Evolutionary conservation across 2,329 filamentous ascomycete genomes (phyloP).

Genomic region (Fusarium sp.): DNA sequence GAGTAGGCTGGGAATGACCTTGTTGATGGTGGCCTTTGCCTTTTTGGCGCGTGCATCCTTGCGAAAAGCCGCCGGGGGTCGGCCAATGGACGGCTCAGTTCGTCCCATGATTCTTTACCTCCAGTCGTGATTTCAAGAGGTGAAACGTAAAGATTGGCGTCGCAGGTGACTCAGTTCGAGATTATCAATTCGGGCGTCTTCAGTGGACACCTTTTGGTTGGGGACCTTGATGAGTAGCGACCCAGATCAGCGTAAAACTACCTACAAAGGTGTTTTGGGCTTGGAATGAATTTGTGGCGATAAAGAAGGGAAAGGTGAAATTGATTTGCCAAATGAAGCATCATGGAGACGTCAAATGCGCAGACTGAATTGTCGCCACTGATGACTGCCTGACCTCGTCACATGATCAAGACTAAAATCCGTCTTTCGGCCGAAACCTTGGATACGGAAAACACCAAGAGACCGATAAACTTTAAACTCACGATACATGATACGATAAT

Average conservation of each 20-base stretch:
- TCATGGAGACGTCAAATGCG: background rate
- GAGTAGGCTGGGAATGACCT: slow-evolving; percentile 67
- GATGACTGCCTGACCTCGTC: background rate
- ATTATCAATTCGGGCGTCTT: background rate
- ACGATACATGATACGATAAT: background rate
- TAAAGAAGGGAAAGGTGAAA: fast-evolving
- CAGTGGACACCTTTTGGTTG: background rate
- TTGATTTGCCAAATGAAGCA: background rate
- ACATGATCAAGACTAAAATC: slow-evolving; percentile 5
- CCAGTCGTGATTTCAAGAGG: too few species aligned
- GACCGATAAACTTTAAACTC: background rate
- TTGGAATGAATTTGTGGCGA: fast-evolving
- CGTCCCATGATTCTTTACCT: slow-evolving; percentile 33
- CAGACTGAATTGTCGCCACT: background rate
- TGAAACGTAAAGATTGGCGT: background rate
- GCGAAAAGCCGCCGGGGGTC: slow-evolving; percentile 42
- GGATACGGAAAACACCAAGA: background rate
- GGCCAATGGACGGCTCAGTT: slow-evolving; percentile 41
- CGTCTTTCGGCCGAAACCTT: background rate
- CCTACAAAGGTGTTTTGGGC: slow-evolving; percentile 10
- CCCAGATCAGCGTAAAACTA: background rate
- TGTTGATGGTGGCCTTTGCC: slow-evolving; percentile 68
- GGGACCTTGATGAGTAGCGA: slow-evolving; percentile 17
- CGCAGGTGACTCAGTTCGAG: background rate
- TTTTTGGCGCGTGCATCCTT: slow-evolving; percentile 62